Conservation (phyloP, 352 stramenopile species). For the Pythium dissotocum region DNA sequence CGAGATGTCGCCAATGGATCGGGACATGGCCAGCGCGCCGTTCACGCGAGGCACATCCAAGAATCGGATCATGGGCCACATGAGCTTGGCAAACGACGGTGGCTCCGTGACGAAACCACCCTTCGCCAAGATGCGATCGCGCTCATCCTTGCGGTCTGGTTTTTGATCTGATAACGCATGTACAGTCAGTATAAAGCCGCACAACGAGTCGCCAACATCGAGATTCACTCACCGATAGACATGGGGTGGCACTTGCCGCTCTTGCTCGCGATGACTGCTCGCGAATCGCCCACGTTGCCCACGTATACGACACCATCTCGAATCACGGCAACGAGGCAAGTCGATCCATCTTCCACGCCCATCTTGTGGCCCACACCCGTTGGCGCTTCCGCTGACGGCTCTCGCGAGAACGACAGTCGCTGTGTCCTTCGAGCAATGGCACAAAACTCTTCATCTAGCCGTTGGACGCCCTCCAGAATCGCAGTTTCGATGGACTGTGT, state of each 20-base stretch:
- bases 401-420: constrained; percentile 20
- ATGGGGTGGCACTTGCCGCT: constrained; percentile 58
- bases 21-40: constrained; percentile 74
- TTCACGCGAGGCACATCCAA: constrained; percentile 84
- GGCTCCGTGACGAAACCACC: constrained; percentile 67
- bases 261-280: constrained; percentile 63
- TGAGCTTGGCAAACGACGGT: constrained; percentile 59
- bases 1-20: constrained; percentile 81
- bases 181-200: background rate
- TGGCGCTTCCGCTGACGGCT: constrained; percentile 12
- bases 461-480: constrained; percentile 60
- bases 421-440: constrained; percentile 48
- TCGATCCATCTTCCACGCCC: constrained; percentile 78
- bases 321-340: constrained; percentile 75
- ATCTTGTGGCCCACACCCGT: constrained; percentile 27
- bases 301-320: constrained; percentile 68
- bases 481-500: constrained; percentile 46
- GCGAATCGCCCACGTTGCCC: constrained; percentile 84
- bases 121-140: constrained; percentile 66
- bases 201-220: background rate
- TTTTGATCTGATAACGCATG: constrained; percentile 62
- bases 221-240: constrained; percentile 42
- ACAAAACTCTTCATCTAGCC: constrained; percentile 71
- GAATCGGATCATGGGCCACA: constrained; percentile 78
- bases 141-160: constrained; percentile 73